Conservation (phyloP, 2,329 filamentous ascomycete species). For the Exophiala calicioides region DNA sequence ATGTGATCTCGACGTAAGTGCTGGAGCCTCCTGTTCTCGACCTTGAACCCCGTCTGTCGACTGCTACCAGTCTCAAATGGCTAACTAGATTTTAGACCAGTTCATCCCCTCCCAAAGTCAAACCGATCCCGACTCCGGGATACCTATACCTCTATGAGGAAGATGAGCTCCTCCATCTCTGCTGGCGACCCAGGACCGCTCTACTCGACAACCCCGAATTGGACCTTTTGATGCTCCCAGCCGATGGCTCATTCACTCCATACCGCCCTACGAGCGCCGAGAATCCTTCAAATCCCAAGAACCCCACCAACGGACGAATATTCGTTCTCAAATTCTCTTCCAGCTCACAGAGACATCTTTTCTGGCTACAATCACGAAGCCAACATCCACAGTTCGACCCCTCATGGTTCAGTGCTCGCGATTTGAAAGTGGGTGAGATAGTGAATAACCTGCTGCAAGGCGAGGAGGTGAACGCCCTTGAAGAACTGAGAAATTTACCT, state of each 20-base stretch:
- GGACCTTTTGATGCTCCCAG: slow-evolving; percentile 91
- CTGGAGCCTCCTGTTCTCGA: not conserved
- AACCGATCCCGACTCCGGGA: slow-evolving; percentile 70
- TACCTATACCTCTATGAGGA: slow-evolving; percentile 92
- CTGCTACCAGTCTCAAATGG: not conserved
- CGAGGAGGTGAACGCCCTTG: slow-evolving; percentile 77
- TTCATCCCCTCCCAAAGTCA: slow-evolving; percentile 67
- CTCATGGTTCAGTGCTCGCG: slow-evolving; percentile 79
- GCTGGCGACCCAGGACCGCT: slow-evolving; percentile 82
- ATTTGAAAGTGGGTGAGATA: slow-evolving; percentile 83
- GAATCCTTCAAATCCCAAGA: slow-evolving; percentile 63
- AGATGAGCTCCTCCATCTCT: slow-evolving; percentile 95
- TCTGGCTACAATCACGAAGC: slow-evolving; percentile 93
- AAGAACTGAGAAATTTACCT: slow-evolving; percentile 67
- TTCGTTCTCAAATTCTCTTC: slow-evolving; percentile 92
- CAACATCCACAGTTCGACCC: slow-evolving; percentile 71
- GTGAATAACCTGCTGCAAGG: slow-evolving; percentile 83
- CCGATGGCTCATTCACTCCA: slow-evolving; percentile 82
- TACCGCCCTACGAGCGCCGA: slow-evolving; percentile 65
- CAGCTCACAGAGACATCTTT: slow-evolving; percentile 85
- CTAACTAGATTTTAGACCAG: slow-evolving; percentile 11
- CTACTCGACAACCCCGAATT: slow-evolving; percentile 73
- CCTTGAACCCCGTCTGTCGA: too few relatives aligned
- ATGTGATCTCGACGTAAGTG: slow-evolving; percentile 77
- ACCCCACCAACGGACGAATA: slow-evolving; percentile 77